Conservation (phyloP, 2,329 filamentous ascomycete species). For the Cytospora schulzeri region DNA sequence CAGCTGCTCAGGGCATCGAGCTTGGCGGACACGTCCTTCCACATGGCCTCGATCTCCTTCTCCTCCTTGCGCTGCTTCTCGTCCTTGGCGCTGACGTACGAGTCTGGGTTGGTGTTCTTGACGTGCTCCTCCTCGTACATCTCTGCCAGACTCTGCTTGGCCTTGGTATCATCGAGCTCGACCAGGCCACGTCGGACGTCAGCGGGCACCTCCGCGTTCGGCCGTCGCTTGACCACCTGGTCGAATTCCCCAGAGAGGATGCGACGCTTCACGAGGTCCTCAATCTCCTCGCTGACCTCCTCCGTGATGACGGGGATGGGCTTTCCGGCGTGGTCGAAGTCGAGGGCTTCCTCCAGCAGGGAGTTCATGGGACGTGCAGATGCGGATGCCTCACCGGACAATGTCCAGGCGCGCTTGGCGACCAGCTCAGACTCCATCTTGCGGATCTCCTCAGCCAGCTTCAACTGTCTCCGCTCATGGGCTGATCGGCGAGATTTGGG, state of each 20-base stretch:
- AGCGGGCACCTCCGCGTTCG: conserved; percentile 67
- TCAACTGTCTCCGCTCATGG: conserved; percentile 84
- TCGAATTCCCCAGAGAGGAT: conserved; percentile 91
- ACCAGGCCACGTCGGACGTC: conserved; percentile 70
- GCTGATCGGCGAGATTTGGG: conserved; percentile 75
- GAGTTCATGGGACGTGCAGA: conserved; percentile 86
- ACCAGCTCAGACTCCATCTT: conserved; percentile 87
- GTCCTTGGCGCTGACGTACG: conserved; percentile 78
- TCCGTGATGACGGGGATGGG: conserved; percentile 92
- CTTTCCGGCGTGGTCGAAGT: conserved; percentile 94
- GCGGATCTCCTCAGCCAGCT: conserved; percentile 86
- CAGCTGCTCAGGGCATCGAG: conserved; percentile 90
- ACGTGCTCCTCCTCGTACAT: conserved; percentile 93
- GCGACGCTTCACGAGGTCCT: conserved; percentile 89
- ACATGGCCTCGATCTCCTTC: conserved; percentile 77
- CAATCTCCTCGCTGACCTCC: conserved; percentile 87
- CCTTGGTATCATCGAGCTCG: conserved; percentile 84
- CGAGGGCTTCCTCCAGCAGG: conserved; percentile 88
- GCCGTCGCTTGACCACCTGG: conserved; percentile 80
- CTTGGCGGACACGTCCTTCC: conserved; percentile 77
- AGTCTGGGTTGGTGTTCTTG: conserved; percentile 73
- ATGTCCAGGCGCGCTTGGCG: conserved; percentile 86
- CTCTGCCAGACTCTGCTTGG: conserved; percentile 84
- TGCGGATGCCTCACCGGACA: conserved; percentile 85
- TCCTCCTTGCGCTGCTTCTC: conserved; percentile 83